Evolutionary conservation across 2,329 filamentous ascomycete genomes (phyloP), one percentile per base, ranked within the genome.

Genomic region (Paracorniculantispora psalliotae): DNA sequence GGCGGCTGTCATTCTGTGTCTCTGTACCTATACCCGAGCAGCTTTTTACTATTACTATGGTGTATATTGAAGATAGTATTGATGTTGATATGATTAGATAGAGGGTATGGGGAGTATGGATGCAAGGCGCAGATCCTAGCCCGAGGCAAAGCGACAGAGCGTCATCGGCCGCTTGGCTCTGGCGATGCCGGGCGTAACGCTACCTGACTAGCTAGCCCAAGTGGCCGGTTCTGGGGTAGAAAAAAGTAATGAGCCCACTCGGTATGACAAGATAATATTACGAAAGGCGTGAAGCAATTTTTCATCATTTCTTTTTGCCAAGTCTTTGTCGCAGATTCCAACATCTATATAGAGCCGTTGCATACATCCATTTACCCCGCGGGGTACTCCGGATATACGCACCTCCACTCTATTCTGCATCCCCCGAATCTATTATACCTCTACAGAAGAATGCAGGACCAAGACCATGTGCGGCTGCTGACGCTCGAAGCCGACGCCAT

Each of bases 1-100:
- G 25, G 67, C 57, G 0, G 67, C 65, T 1, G 44, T 41, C 59
- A 57, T 57, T 25, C 28, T 35, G 39, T n/a, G 12, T 19, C 9
- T 52, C 3, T 17, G n/a, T n/a, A n/a, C n/a, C n/a, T n/a, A n/a
- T n/a, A n/a, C n/a, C n/a, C n/a, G n/a, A n/a, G n/a, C n/a, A n/a
- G n/a, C 6, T 23, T 37, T 12, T 15, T n/a, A 17, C 8, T 19
- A 1, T 10, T 13, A n/a, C n/a, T n/a, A n/a, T n/a, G n/a, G n/a
- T n/a, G n/a, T n/a, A n/a, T n/a, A n/a, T n/a, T n/a, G n/a, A n/a
- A n/a, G n/a, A n/a, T n/a, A n/a, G n/a, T n/a, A n/a, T n/a, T n/a
- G n/a, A n/a, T 37, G 6, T 35, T 5, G 23, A 26, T n/a, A 5
- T 23, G 33, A 28, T 28, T 17, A 12, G 10, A 15, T 2, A 39